Evolutionary conservation across 495 filamentous ascomycete species (phyloP).

Genomic region (Aspergillus hancockii): DNA sequence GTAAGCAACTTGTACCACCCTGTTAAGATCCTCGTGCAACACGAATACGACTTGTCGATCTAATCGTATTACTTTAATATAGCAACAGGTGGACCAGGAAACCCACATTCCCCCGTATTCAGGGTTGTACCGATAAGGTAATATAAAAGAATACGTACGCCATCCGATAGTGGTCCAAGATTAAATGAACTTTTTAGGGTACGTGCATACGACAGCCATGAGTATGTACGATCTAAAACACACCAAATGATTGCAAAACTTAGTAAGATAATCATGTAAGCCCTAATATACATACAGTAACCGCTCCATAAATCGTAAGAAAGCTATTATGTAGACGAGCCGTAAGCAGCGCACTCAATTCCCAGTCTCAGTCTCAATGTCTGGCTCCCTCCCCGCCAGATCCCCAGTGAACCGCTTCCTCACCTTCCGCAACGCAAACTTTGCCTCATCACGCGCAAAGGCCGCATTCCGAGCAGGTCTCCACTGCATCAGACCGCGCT

Average conservation of each 20-base stretch:
- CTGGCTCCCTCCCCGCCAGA: conserved; percentile 51
- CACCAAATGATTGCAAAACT: background rate
- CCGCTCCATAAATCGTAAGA: background rate
- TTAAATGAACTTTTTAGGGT: background rate
- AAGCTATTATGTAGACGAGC: background rate
- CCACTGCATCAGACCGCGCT: conserved; percentile 58
- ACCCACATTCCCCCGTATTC: background rate
- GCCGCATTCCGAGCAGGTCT: conserved; percentile 53
- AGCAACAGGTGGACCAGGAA: background rate
- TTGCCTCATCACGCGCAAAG: conserved; percentile 54
- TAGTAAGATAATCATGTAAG: background rate
- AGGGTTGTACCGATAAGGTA: background rate
- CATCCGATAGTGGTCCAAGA: too few relatives aligned
- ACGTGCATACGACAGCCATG: background rate
- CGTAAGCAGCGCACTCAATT: conserved; percentile 8
- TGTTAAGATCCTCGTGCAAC: background rate
- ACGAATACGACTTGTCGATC: conserved; percentile 4
- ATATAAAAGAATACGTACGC: background rate
- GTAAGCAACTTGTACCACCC: background rate
- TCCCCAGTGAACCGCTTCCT: conserved; percentile 48
- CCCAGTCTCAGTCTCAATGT: conserved; percentile 55
- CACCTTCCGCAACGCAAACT: conserved; percentile 48
- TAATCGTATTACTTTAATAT: background rate
- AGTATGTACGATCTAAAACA: background rate
- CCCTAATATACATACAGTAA: background rate